Evolutionary conservation across 2,329 filamentous ascomycete genomes (phyloP).

Genomic region (Seiridium unicorne): DNA sequence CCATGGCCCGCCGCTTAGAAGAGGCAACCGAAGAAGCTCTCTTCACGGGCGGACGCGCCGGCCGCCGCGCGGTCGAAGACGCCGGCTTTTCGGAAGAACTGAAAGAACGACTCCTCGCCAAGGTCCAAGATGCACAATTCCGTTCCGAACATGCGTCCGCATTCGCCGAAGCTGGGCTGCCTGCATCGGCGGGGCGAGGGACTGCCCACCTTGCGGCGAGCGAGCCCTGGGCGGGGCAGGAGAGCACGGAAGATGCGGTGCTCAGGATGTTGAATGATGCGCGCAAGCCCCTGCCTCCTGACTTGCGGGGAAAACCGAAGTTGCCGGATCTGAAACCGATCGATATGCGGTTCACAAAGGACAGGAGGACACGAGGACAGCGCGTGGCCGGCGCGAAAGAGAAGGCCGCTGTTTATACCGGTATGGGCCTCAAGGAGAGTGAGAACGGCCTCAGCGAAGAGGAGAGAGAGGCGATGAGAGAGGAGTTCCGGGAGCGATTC

Average conservation of each 20-base stretch:
- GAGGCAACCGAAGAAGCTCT: slow-evolving; percentile 64
- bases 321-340: slow-evolving; percentile 44
- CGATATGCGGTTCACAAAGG: slow-evolving; percentile 48
- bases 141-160: slow-evolving; percentile 46
- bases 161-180: slow-evolving; percentile 47
- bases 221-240: slow-evolving; percentile 75
- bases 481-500: slow-evolving; percentile 80
- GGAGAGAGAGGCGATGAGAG: slow-evolving; percentile 69
- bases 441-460: slow-evolving; percentile 60
- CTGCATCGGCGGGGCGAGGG: slow-evolving; percentile 62
- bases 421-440: slow-evolving; percentile 41
- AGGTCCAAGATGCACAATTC: slow-evolving; percentile 55
- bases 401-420: slow-evolving; percentile 50
- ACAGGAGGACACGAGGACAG: slow-evolving; percentile 40
- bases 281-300: slow-evolving; percentile 63
- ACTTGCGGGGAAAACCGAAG: slow-evolving; percentile 43
- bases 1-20: slow-evolving; percentile 56
- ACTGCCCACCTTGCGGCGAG: slow-evolving; percentile 67
- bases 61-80: slow-evolving; percentile 58
- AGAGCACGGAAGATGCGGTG: slow-evolving; percentile 71
- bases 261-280: slow-evolving; percentile 84
- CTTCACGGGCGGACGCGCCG: slow-evolving; percentile 55
- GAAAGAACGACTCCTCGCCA: slow-evolving; percentile 55
- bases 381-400: slow-evolving; percentile 56
- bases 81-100: slow-evolving; percentile 64